phyloP scores from a whole-genome alignment of 1,284 basidiomycete species.

The Cystobasidium pallidum region DNA sequence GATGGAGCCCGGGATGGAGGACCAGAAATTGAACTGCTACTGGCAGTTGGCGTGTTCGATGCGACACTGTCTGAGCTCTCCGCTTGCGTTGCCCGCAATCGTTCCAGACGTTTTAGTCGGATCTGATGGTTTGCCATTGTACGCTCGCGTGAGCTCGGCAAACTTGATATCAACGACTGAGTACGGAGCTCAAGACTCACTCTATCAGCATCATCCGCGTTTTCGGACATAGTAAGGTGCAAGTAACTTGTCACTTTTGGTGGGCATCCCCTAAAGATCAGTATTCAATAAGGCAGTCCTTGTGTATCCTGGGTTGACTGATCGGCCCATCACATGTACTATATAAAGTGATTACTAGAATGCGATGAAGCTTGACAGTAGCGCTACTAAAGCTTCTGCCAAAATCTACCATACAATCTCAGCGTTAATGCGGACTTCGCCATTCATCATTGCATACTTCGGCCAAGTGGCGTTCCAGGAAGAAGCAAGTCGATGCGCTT shows the following conservation, averaged over 20 bases:
- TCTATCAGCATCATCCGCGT: slow-evolving; percentile 55
- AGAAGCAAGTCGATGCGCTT: slow-evolving; percentile 32
- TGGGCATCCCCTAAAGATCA: not conserved
- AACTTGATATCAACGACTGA: too few species aligned
- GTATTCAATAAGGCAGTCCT: not conserved
- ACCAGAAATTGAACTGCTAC: slow-evolving; percentile 37
- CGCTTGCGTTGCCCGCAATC: slow-evolving; percentile 63
- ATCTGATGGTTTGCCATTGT: slow-evolving; percentile 63
- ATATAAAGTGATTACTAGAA: too few species aligned
- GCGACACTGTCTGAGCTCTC: slow-evolving; percentile 52
- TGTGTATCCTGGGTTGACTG: too few species aligned
- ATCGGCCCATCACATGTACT: too few species aligned
- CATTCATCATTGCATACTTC: slow-evolving; percentile 29
- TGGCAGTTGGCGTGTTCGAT: slow-evolving; percentile 42
- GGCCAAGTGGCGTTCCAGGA: slow-evolving; percentile 40
- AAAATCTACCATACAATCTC: slow-evolving; percentile 41
- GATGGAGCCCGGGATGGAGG: slow-evolving; percentile 55
- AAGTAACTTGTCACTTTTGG: not conserved
- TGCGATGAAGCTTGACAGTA: not conserved
- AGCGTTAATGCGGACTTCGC: slow-evolving; percentile 24
- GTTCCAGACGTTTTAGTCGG: slow-evolving; percentile 80
- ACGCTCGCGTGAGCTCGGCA: not conserved
- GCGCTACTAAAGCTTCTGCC: not conserved
- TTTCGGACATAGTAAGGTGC: slow-evolving; percentile 22
- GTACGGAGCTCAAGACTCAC: slow-evolving; percentile 47